Evolutionary conservation across 129 eudicot species (phyloP), one percentile per base, ranked within the genome.

Genomic region (Silybum marianum): DNA sequence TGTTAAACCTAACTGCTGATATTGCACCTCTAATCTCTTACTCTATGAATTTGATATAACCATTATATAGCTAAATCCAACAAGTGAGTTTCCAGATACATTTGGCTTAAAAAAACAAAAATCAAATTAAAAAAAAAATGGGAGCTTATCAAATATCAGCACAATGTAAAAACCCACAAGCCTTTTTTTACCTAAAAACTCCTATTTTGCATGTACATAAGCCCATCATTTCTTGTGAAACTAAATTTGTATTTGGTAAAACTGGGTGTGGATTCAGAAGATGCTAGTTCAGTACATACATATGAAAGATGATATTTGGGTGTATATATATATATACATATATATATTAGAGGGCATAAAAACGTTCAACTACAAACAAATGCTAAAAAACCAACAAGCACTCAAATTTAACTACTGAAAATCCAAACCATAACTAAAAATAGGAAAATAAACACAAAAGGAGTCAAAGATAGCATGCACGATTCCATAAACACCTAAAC

Each of bases 371-470:
- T 18, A 11, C 75, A 19, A 26, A 62, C 32, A 34, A 16, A 60
- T 54, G 69, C 9, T 76, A 76, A 76, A 76, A 14, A 38, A 24
- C 34, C 42, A 58, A 9, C 42, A 80, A 80, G 73, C 73, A 80
- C 19, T 36, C 24, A 32, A 80, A 73, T 72, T 60, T 14, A 60
- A 40, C 34, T 11, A 80, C 16, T 23, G 34, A 62, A 72, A 39
- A 25, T 44, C 22, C 19, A 30, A 78, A 7, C 40, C 36, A 21
- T 11, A 1, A 13, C 14, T 23, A 3, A 67, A 23, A 36, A 25
- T 25, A 72, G 9, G 13, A 11, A 73, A 42, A n/a, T n/a, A 40
- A 25, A 39, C 22, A 81, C 24, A 22, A 38, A 77, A 77, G 21
- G 25, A 65, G 22, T 16, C 22, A 34, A 65, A 63, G 24, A 34